phyloP scores from a whole-genome alignment of 345 rosid species.

The Reutealis trisperma region DNA sequence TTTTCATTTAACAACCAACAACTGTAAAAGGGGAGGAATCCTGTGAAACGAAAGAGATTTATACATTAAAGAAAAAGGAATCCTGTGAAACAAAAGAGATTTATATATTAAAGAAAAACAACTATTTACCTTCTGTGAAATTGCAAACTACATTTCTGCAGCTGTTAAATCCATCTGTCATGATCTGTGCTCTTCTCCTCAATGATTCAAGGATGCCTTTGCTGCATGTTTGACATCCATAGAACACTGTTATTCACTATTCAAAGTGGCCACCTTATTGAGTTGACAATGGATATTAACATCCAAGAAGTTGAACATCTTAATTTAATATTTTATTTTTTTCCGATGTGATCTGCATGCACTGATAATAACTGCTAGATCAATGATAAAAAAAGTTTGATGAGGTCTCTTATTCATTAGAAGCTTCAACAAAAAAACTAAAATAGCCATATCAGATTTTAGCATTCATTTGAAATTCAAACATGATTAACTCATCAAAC shows the following conservation, averaged over 20 bases:
- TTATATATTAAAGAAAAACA: background rate
- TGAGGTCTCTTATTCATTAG: background rate
- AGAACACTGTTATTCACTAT: constrained; percentile 4
- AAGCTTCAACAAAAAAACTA: background rate
- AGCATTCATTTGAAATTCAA: background rate
- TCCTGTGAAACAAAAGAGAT: background rate
- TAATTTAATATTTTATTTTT: background rate
- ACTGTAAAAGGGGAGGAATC: background rate
- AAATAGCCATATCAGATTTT: background rate
- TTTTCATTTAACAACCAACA: constrained; percentile 2
- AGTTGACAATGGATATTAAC: background rate
- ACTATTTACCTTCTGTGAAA: constrained; percentile 81
- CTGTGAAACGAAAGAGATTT: background rate
- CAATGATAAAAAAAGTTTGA: background rate
- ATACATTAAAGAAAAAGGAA: background rate
- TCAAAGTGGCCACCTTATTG: constrained; percentile 5
- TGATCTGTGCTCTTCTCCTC: constrained; percentile 84
- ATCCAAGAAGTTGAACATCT: background rate
- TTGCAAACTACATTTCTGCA: constrained; percentile 94
- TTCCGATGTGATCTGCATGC: background rate
- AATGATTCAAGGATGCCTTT: constrained; percentile 88
- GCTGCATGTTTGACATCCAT: constrained; percentile 43
- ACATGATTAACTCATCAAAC: background rate
- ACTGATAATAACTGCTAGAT: background rate
- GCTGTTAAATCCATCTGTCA: constrained; percentile 99